These are phyloP conservation scores for Chaetomiaceae sp. DNA, from an alignment of 2,329 filamentous ascomycete species.

Conservation along the genomic window DNA sequence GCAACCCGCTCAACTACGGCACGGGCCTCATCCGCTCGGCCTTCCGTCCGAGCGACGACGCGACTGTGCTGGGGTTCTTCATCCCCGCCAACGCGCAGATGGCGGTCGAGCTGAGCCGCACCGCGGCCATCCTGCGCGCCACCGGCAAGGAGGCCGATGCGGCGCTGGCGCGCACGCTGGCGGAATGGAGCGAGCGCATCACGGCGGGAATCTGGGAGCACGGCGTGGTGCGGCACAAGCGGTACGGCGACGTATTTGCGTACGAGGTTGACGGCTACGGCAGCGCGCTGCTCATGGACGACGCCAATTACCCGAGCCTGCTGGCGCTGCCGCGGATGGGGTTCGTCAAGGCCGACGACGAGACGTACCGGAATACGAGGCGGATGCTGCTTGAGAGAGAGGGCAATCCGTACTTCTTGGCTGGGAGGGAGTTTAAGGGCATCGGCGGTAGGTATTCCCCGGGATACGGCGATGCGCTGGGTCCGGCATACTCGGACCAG, in stretches of 20 bases:
- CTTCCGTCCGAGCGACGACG: slow-evolving; percentile 91
- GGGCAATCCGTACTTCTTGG: slow-evolving; percentile 85
- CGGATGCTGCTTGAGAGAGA: slow-evolving; percentile 64
- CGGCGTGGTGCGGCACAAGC: slow-evolving; percentile 69
- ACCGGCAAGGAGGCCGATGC: slow-evolving; percentile 44
- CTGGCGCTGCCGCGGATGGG: slow-evolving; percentile 73
- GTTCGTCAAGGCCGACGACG: slow-evolving; percentile 59
- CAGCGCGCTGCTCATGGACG: slow-evolving; percentile 77
- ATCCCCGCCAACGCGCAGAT: slow-evolving; percentile 97
- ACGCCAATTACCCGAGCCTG: slow-evolving; percentile 79
- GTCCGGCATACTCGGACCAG: no score
- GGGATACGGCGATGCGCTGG: no score
- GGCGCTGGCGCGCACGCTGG: slow-evolving; percentile 49
- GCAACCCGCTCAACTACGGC: slow-evolving; percentile 81
- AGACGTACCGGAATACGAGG: slow-evolving; percentile 81
- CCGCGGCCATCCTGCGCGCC: slow-evolving; percentile 60
- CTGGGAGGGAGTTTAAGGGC: slow-evolving; percentile 69
- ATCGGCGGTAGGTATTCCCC: slow-evolving; percentile 81
- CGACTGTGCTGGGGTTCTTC: slow-evolving; percentile 88
- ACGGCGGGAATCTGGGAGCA: slow-evolving; percentile 76
- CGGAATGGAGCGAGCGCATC: slow-evolving; percentile 56
- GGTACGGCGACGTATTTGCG: slow-evolving; percentile 73
- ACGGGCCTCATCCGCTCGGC: slow-evolving; percentile 86
- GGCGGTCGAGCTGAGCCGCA: slow-evolving; percentile 75
- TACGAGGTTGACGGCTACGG: slow-evolving; percentile 87